Evolutionary conservation across 164 flowering plant genomes (phyloP).

Genomic region (Magnolia kwangsiensis): DNA sequence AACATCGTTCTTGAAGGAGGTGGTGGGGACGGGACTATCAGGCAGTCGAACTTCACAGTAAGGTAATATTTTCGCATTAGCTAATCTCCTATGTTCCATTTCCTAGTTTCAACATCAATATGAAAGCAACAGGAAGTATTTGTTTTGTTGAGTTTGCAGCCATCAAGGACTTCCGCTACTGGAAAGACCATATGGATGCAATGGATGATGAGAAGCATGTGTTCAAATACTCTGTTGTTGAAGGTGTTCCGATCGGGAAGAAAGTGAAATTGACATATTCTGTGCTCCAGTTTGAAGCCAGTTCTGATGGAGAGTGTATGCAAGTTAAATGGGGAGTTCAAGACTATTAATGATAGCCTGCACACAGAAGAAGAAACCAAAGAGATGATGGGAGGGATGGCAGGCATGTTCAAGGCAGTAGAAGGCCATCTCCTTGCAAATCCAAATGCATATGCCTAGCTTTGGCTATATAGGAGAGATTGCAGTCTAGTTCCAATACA

Average conservation of each 20-base stretch:
- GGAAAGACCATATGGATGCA: constrained; percentile 3
- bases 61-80: too few species aligned
- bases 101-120: too few species aligned
- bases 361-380: not conserved
- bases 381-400: not conserved
- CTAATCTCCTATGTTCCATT: too few species aligned
- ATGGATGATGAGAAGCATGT: constrained; percentile 2
- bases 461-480: not conserved
- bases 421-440: constrained; percentile 4
- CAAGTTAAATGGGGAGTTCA: constrained; percentile 8
- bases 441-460: constrained; percentile 3
- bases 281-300: constrained; percentile 3
- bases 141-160: not conserved
- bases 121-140: not conserved
- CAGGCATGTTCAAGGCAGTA: not conserved
- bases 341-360: not conserved
- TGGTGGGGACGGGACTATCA: not conserved
- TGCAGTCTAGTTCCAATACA: too few species aligned
- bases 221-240: not conserved
- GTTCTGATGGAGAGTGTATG: too few species aligned
- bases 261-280: not conserved
- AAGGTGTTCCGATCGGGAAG: constrained; percentile 4
- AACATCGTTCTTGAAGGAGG: not conserved
- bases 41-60: not conserved
- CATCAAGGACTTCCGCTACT: not conserved